A percentile compares a stretch with the other conserved stretches of the same genome.
phyloP scores from a whole-genome alignment of 176 grass and related monocot species.

The Avena sativa region DNA sequence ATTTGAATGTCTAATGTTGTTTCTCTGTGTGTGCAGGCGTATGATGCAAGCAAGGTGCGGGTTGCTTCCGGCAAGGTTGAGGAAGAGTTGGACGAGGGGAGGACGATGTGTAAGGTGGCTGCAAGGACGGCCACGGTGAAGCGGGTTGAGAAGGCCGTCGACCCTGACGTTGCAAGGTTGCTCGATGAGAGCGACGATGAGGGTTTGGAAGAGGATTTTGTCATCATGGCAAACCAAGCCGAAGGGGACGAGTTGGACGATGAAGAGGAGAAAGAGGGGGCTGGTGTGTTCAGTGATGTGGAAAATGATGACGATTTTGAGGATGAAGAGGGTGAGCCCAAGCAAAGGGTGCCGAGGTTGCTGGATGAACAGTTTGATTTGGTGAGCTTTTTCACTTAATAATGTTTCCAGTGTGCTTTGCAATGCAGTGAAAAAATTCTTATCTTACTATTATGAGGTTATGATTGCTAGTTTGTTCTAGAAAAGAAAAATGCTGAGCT shows the following conservation, averaged over 20 bases:
- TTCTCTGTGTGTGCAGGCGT: conserved; percentile 56
- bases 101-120: conserved; percentile 73
- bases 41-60: conserved; percentile 82
- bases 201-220: conserved; percentile 93
- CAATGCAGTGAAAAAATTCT: background rate
- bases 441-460: background rate
- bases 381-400: conserved; percentile 46
- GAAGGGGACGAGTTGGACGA: conserved; percentile 52
- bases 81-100: conserved; percentile 55
- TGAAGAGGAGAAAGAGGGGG: conserved; percentile 36
- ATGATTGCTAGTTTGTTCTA: background rate
- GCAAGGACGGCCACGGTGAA: conserved; percentile 59
- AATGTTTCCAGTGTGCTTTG: background rate
- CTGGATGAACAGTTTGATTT: conserved; percentile 96
- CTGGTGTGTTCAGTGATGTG: conserved; percentile 42
- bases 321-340: conserved; percentile 48
- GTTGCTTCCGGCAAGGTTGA: conserved; percentile 48
- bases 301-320: conserved; percentile 42
- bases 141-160: conserved; percentile 61
- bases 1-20: background rate
- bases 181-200: conserved; percentile 85
- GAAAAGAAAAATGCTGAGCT: background rate
- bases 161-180: conserved; percentile 71
- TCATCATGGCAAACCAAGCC: conserved; percentile 75
- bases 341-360: conserved; percentile 60